Evolutionary conservation across 495 filamentous ascomycete species (phyloP).

Genomic region (Annulohypoxylon bovei): DNA sequence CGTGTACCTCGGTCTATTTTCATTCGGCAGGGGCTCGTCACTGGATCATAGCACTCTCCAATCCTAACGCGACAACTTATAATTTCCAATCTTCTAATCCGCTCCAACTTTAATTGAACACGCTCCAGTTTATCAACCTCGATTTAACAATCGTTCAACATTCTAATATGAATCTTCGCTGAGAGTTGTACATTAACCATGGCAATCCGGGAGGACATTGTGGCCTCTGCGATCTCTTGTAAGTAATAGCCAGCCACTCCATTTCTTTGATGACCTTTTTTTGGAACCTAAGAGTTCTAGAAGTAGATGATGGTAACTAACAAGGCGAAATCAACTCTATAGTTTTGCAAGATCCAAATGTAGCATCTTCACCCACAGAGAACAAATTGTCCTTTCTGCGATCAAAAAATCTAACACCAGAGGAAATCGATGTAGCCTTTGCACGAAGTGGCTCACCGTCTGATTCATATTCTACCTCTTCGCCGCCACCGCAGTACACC

Average conservation of each 20-base stretch:
- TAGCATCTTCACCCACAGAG: constrained; percentile 89
- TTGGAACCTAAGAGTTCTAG: constrained; percentile 29
- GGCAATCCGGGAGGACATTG: constrained; percentile 85
- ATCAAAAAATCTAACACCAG: constrained; percentile 95
- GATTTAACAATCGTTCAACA: constrained; percentile 3
- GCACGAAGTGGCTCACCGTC: constrained; percentile 71
- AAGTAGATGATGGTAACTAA: constrained; percentile 32
- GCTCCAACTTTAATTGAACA: neutral
- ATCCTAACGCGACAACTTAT: constrained; percentile 32
- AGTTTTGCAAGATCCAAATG: constrained; percentile 95
- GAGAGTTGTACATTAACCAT: constrained; percentile 57
- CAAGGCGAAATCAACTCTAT: constrained; percentile 11
- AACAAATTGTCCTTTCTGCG: constrained; percentile 92
- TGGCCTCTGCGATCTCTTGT: constrained; percentile 79
- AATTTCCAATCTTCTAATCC: neutral
- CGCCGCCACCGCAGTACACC: constrained; percentile 48
- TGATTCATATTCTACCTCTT: constrained; percentile 57
- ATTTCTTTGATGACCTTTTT: constrained; percentile 35
- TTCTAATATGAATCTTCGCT: constrained; percentile 30
- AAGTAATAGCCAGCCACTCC: constrained; percentile 59
- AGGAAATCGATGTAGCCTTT: constrained; percentile 89
- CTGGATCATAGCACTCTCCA: constrained; percentile 15
- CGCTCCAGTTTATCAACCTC: neutral
- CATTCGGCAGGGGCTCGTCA: constrained; percentile 34
- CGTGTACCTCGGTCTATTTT: constrained; percentile 37